A percentile compares a stretch with the other conserved stretches of the same genome.
These are phyloP conservation scores for Candida loeiensis DNA, from an alignment of 805 yeast genomes.

Conservation along the genomic window DNA sequence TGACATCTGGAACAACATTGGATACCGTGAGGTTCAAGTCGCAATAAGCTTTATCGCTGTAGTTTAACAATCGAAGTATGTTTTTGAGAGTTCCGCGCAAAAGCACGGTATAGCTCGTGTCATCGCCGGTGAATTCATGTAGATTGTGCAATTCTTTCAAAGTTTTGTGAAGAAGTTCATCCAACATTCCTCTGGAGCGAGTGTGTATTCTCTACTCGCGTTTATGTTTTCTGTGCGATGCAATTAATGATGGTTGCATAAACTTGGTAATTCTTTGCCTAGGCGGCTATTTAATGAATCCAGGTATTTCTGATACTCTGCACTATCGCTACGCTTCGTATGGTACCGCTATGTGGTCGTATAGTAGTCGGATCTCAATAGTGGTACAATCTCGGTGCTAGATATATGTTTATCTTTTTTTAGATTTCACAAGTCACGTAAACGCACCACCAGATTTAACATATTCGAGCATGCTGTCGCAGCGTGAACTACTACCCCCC, in stretches of 20 bases:
- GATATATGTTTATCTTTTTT: neutral
- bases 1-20: neutral
- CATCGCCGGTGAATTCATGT: slow-evolving; percentile 10
- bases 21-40: slow-evolving; percentile 11
- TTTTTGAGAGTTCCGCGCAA: slow-evolving; percentile 13
- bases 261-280: no score
- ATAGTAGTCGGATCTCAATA: no score
- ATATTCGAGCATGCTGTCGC: slow-evolving; percentile 1
- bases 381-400: no score
- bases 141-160: slow-evolving; percentile 18
- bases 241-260: no score
- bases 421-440: neutral
- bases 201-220: no score
- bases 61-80: slow-evolving; percentile 16
- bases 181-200: slow-evolving; percentile 7
- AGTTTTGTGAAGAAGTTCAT: slow-evolving; percentile 17
- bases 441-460: neutral
- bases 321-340: no score
- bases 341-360: no score
- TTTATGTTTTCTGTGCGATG: no score
- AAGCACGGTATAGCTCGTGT: slow-evolving; percentile 14
- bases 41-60: slow-evolving; percentile 13
- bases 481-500: slow-evolving; percentile 1
- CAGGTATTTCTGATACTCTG: no score
- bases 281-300: no score